Percentiles rank a stretch among this genome's conserved stretches.
These are phyloP conservation scores for Cajanus cajan DNA, from an alignment of 306 rosid species.

Conservation along the genomic window DNA sequence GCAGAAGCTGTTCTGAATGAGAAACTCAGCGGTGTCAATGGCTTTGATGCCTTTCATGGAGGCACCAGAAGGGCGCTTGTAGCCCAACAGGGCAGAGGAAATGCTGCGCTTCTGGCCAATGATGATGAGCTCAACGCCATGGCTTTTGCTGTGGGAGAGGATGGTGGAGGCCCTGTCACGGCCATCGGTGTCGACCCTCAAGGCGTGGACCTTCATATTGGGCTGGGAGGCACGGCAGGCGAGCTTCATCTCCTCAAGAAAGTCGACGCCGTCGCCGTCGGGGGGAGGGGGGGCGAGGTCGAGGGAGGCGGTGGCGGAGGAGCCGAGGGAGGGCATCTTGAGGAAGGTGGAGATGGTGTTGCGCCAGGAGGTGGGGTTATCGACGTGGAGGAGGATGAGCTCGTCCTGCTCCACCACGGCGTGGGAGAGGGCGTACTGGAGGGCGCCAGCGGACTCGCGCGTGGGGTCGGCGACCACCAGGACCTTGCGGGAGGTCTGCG, in stretches of 20 bases:
- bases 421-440: constrained; percentile 67
- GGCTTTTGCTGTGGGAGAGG: constrained; percentile 39
- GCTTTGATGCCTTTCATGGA: constrained; percentile 44
- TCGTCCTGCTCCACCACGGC: constrained; percentile 64
- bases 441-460: constrained; percentile 67
- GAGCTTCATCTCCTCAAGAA: constrained; percentile 66
- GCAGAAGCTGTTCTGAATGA: constrained; percentile 78
- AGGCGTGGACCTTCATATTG: constrained; percentile 32
- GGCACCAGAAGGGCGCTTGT: constrained; percentile 56
- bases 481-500: constrained; percentile 42
- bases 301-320: constrained; percentile 11
- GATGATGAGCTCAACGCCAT: constrained; percentile 57
- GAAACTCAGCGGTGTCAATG: constrained; percentile 75
- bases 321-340: constrained; percentile 46
- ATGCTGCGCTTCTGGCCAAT: constrained; percentile 68
- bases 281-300: constrained; percentile 39
- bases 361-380: constrained; percentile 50
- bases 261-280: constrained; percentile 38
- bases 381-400: constrained; percentile 66
- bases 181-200: constrained; percentile 46
- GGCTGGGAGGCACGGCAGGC: constrained; percentile 56
- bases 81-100: constrained; percentile 69
- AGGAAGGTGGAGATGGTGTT: constrained; percentile 52
- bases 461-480: constrained; percentile 81
- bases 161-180: constrained; percentile 56